Percentiles rank a stretch among this genome's conserved stretches.
Evolutionary conservation across 352 stramenopile genomes (phyloP).

Genomic region (Porosira glacialis): DNA sequence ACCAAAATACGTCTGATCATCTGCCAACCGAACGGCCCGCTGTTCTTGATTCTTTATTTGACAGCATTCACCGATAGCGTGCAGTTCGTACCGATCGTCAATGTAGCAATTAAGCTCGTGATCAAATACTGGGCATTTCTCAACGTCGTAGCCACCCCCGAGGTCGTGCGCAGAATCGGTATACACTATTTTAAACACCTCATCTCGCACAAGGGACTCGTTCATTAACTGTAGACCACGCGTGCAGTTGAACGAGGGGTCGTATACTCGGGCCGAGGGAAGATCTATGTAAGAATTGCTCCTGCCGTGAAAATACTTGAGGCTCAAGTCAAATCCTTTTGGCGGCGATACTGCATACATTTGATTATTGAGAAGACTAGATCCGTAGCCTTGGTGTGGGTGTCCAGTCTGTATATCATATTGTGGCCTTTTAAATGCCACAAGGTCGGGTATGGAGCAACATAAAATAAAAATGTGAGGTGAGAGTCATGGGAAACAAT

Average conservation of each 20-base stretch:
- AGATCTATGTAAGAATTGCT: constrained; percentile 56
- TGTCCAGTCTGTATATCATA: constrained; percentile 88
- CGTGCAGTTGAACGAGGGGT: constrained; percentile 90
- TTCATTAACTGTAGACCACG: constrained; percentile 85
- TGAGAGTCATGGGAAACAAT: too few relatives aligned
- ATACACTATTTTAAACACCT: constrained; percentile 58
- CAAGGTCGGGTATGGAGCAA: too few relatives aligned
- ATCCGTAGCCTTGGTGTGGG: constrained; percentile 91
- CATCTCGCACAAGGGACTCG: constrained; percentile 51
- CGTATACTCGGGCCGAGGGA: constrained; percentile 42
- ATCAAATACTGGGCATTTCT: constrained; percentile 56
- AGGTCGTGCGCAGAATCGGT: constrained; percentile 61
- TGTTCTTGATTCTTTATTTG: constrained; percentile 48
- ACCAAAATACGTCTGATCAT: constrained; percentile 89
- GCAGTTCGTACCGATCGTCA: constrained; percentile 53
- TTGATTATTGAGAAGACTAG: constrained; percentile 76
- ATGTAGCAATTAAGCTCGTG: constrained; percentile 55
- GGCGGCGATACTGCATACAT: constrained; percentile 51
- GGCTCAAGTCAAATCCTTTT: constrained; percentile 44
- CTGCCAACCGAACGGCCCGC: constrained; percentile 58
- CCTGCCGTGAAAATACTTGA: constrained; percentile 58
- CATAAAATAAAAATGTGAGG: too few relatives aligned
- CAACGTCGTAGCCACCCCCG: constrained; percentile 61
- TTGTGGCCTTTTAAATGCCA: too few relatives aligned
- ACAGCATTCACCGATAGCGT: constrained; percentile 58